Evolutionary conservation across 108 stramenopile species (phyloP).

Genomic region (Conticribra weissflogii): DNA sequence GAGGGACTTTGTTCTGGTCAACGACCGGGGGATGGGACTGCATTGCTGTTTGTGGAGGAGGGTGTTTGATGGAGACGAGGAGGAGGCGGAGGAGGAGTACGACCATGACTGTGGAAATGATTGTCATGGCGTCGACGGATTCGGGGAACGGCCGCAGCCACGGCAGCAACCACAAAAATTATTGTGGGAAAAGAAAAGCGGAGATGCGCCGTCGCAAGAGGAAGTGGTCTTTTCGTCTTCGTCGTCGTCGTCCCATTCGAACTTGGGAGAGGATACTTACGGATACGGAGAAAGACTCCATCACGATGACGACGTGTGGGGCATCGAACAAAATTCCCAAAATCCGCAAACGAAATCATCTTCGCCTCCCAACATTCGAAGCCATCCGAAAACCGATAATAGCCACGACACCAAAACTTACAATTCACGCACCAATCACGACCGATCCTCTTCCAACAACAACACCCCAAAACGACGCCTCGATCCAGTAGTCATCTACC

Average conservation of each 20-base stretch:
- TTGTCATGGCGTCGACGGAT: not conserved
- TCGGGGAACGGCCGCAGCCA: not conserved
- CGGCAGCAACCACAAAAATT: too few species aligned
- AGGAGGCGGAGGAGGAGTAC: slow-evolving; percentile 4
- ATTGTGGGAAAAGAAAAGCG: not conserved
- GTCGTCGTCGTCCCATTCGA: too few species aligned
- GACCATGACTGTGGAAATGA: slow-evolving; percentile 12
- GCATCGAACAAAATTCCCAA: too few species aligned
- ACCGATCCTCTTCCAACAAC: not conserved
- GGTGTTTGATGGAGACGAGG: slow-evolving; percentile 5
- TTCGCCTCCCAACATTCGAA: not conserved
- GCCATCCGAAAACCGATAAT: too few species aligned
- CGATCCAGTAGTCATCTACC: slow-evolving; percentile 83
- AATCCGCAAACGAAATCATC: not conserved
- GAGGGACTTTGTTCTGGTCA: slow-evolving; percentile 43
- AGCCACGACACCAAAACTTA: too few species aligned
- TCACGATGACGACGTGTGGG: too few species aligned
- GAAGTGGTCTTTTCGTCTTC: too few species aligned
- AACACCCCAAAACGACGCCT: slow-evolving; percentile 4
- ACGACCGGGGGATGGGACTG: slow-evolving; percentile 39
- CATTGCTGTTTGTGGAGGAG: slow-evolving; percentile 46
- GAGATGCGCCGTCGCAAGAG: not conserved
- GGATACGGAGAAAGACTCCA: too few species aligned
- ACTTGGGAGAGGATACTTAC: too few species aligned
- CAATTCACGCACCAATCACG: too few species aligned